phyloP scores from a whole-genome alignment of 495 filamentous ascomycete genomes.

The Cenococcum geophilum region DNA sequence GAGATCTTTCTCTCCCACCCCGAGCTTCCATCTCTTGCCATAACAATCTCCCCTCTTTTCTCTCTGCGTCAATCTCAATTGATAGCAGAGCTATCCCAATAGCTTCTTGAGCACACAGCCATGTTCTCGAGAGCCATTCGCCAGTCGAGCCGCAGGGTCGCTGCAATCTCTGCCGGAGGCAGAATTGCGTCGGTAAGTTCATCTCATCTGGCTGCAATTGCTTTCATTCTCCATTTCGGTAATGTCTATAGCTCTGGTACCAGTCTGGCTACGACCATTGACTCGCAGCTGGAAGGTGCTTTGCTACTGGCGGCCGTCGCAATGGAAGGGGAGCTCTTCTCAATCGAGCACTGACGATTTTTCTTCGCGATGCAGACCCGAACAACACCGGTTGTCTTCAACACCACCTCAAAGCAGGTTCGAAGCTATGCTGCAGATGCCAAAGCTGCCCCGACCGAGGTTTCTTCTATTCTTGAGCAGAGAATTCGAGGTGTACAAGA shows the following conservation, averaged over 20 bases:
- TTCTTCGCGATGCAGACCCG: conserved; percentile 55
- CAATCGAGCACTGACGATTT: conserved; percentile 35
- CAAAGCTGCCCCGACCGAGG: conserved; percentile 93
- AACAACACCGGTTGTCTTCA: conserved; percentile 71
- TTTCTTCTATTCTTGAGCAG: conserved; percentile 98
- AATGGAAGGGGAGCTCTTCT: conserved; percentile 23
- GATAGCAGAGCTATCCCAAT: conserved; percentile 34
- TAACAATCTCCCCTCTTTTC: conserved; percentile 26
- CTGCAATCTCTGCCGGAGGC: conserved; percentile 82
- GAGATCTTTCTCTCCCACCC: conserved; percentile 3
- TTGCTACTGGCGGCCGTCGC: conserved; percentile 10
- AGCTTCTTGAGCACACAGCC: conserved; percentile 52
- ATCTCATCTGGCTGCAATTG: conserved; percentile 28
- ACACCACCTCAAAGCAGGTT: conserved; percentile 66
- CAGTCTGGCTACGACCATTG: conserved; percentile 7
- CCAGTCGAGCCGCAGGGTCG: conserved; percentile 88
- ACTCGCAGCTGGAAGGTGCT: conserved; percentile 30
- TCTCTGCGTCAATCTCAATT: conserved; percentile 37
- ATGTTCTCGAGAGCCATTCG: conserved; percentile 99
- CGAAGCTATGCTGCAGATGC: conserved; percentile 89
- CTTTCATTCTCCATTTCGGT: conserved; percentile 36
- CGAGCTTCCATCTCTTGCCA: conserved; percentile 17
- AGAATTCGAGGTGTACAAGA: conserved; percentile 96
- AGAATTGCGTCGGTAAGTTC: conserved; percentile 86
- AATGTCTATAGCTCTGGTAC: conserved; percentile 28